These are phyloP conservation scores for Thielaviopsis euricoi DNA, from an alignment of 2,329 filamentous ascomycete species.

Conservation along the genomic window DNA sequence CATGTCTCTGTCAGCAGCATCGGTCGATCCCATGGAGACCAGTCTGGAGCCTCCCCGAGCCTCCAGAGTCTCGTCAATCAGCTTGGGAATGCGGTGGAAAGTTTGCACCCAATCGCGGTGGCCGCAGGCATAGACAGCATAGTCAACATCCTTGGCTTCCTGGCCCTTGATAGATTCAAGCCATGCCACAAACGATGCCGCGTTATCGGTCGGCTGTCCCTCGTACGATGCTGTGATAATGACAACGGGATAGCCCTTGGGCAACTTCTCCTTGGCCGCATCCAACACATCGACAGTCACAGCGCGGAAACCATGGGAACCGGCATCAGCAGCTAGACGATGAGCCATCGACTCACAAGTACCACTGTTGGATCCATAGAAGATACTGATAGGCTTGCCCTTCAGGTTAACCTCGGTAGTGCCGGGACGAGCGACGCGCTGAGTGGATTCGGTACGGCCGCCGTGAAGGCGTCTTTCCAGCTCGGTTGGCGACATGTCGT, in stretches of 20 bases:
- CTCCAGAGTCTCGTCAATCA: constrained; percentile 38
- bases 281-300: constrained; percentile 40
- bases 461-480: constrained; percentile 29
- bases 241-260: constrained; percentile 43
- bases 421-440: background rate
- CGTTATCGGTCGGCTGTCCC: constrained; percentile 58
- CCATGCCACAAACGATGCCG: constrained; percentile 51
- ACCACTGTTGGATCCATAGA: constrained; percentile 59
- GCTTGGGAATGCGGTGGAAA: constrained; percentile 49
- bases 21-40: constrained; percentile 34
- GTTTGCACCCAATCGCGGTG: constrained; percentile 40
- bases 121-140: constrained; percentile 53
- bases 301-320: constrained; percentile 41
- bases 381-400: constrained; percentile 40
- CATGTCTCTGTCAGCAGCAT: constrained; percentile 47
- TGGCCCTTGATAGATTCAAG: constrained; percentile 34
- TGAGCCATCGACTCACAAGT: constrained; percentile 58
- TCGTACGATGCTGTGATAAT: constrained; percentile 60
- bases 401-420: constrained; percentile 1
- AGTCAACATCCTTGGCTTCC: constrained; percentile 39
- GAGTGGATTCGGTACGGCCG: constrained; percentile 13
- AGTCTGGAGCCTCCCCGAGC: constrained; percentile 21
- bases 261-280: constrained; percentile 40
- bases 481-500: constrained; percentile 28
- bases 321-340: constrained; percentile 41